A percentile compares a stretch with the other conserved stretches of the same genome.
phyloP scores from a whole-genome alignment of 2,329 filamentous ascomycete species.

The Beauveria asiatica region DNA sequence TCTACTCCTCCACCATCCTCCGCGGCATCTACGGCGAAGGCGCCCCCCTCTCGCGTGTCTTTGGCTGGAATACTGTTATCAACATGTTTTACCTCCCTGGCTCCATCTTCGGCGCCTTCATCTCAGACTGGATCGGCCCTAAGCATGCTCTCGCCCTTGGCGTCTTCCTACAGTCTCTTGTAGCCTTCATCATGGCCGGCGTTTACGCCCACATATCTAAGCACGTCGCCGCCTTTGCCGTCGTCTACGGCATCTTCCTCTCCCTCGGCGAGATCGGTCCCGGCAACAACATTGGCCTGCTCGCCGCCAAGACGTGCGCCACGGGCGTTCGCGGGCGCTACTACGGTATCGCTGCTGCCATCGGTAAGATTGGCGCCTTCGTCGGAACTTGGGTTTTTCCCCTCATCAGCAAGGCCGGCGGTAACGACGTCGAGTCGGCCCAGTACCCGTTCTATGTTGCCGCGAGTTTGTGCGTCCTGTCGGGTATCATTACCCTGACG shows the following conservation, averaged over 20 bases:
- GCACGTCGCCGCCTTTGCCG: conserved; percentile 28
- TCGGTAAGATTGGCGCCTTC: conserved; percentile 75
- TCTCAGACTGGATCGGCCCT: conserved; percentile 72
- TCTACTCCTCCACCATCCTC: conserved; percentile 74
- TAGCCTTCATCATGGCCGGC: conserved; percentile 85
- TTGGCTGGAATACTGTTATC: conserved; percentile 84
- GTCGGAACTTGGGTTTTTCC: conserved; percentile 78
- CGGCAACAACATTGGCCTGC: conserved; percentile 82
- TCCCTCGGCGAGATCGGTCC: conserved; percentile 54
- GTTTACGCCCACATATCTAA: conserved; percentile 62
- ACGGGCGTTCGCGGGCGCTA: conserved; percentile 78
- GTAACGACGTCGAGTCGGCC: conserved; percentile 47
- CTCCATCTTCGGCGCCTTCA: conserved; percentile 65
- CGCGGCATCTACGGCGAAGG: conserved; percentile 49
- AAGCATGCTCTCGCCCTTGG: conserved; percentile 64
- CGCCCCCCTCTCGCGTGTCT: conserved; percentile 62
- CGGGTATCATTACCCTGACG: conserved; percentile 43
- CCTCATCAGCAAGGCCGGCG: conserved; percentile 56
- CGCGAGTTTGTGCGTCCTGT: conserved; percentile 64
- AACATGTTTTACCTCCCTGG: conserved; percentile 87
- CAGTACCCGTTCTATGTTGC: conserved; percentile 88
- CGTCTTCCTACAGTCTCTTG: conserved; percentile 61
- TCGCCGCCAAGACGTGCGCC: conserved; percentile 80
- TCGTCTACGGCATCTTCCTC: conserved; percentile 31
- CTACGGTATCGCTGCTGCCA: conserved; percentile 62